phyloP scores from a whole-genome alignment of 345 rosid genomes.

The Gossypium sturtianum region DNA sequence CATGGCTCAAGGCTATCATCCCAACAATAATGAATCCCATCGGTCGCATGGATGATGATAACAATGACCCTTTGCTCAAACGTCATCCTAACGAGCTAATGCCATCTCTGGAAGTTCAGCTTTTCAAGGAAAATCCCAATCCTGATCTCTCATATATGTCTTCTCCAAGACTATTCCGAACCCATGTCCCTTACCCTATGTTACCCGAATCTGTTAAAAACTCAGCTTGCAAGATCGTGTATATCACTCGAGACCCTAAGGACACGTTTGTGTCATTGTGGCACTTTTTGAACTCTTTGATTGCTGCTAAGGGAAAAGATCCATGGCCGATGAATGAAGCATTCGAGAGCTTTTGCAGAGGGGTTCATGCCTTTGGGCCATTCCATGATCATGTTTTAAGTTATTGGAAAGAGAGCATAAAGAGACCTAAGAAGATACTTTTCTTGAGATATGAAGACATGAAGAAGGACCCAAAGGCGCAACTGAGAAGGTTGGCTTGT shows the following conservation, averaged over 20 bases:
- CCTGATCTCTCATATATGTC: background rate
- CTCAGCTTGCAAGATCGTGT: conserved; percentile 2
- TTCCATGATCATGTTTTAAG: conserved; percentile 25
- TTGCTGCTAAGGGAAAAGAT: background rate
- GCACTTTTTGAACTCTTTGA: background rate
- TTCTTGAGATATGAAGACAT: conserved; percentile 28
- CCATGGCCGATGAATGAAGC: conserved; percentile 16
- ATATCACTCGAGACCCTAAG: background rate
- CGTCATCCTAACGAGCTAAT: background rate
- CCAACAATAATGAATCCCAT: background rate
- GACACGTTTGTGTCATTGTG: conserved; percentile 2
- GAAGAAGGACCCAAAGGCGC: conserved; percentile 10
- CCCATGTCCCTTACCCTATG: background rate
- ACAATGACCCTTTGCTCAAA: background rate
- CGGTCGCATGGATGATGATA: background rate
- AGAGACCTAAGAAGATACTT: conserved; percentile 20
- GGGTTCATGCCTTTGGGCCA: conserved; percentile 21
- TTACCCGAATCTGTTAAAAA: conserved; percentile 1
- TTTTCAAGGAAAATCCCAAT: background rate
- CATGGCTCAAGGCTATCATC: conserved; percentile 10
- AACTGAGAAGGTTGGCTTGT: conserved; percentile 20
- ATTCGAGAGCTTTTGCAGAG: conserved; percentile 19
- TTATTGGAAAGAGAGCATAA: conserved; percentile 25
- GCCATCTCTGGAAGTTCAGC: background rate
- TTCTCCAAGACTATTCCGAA: conserved; percentile 1